Percentiles rank a stretch among this genome's conserved stretches.
Conservation (phyloP, 2,329 filamentous ascomycete genomes). For the Neofusicoccum laricinum region DNA sequence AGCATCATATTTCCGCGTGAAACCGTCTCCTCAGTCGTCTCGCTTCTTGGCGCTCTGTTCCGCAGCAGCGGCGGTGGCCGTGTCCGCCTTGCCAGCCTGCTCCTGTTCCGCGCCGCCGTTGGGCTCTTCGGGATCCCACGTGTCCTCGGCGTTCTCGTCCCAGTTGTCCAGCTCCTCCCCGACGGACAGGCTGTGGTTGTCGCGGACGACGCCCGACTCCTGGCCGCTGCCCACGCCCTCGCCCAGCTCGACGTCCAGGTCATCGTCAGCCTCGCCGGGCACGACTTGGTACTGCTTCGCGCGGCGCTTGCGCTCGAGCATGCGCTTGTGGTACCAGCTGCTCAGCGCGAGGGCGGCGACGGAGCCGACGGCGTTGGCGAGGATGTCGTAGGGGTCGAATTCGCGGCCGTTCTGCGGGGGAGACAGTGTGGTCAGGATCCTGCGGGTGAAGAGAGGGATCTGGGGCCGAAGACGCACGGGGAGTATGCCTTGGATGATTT, state of each 20-base stretch:
- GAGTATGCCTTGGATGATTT: conserved; percentile 71
- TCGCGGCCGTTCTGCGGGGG: conserved; percentile 43
- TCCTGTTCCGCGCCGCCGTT: conserved; percentile 12
- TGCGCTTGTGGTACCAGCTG: conserved; percentile 90
- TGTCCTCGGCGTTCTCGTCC: conserved; percentile 77
- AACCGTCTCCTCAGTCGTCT: neutral
- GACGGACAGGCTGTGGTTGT: conserved; percentile 41
- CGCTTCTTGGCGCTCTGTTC: conserved; percentile 11
- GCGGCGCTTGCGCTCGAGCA: conserved; percentile 81
- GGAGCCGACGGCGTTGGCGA: conserved; percentile 83
- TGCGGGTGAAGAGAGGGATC: too few relatives aligned
- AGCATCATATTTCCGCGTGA: neutral
- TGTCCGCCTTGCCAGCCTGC: neutral
- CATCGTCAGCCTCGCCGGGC: conserved; percentile 52
- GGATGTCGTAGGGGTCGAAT: conserved; percentile 80
- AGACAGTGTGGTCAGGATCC: neutral
- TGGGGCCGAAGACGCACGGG: conserved; percentile 52
- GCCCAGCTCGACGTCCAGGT: conserved; percentile 70
- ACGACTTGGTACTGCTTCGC: conserved; percentile 75
- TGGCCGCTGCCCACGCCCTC: conserved; percentile 52
- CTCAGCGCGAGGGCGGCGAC: conserved; percentile 69
- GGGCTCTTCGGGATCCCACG: conserved; percentile 59
- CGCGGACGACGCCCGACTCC: conserved; percentile 60
- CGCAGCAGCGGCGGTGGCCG: neutral
- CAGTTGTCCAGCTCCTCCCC: conserved; percentile 89